These are phyloP conservation scores for Metarhizium anisopliae DNA, from an alignment of 2,329 filamentous ascomycete genomes.

Conservation along the genomic window DNA sequence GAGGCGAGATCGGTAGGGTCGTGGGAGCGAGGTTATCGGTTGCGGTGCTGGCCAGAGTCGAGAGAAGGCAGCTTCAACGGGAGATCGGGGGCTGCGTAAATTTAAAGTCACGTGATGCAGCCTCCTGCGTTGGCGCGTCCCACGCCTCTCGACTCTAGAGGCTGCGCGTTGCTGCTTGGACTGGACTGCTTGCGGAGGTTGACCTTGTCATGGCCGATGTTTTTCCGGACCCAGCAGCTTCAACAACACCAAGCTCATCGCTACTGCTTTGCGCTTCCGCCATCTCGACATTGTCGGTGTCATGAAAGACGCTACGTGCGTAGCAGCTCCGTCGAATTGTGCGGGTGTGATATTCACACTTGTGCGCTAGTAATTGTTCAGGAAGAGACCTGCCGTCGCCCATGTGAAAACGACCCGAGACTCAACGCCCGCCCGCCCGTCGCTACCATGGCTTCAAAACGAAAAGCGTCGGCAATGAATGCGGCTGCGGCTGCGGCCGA, in stretches of 20 bases:
- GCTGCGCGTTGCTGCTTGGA: too few relatives aligned
- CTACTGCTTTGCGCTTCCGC: background rate
- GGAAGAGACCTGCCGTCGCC: background rate
- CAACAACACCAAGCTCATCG: background rate
- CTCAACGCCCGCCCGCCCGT: background rate
- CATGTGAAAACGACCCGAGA: background rate
- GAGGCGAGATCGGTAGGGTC: slow-evolving; percentile 12
- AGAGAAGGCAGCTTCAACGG: slow-evolving; percentile 21
- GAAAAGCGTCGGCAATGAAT: slow-evolving; percentile 73
- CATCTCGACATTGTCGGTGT: background rate
- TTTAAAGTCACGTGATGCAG: slow-evolving; percentile 34
- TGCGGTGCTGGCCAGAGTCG: slow-evolving; percentile 16
- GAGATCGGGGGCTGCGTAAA: slow-evolving; percentile 25
- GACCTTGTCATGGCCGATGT: background rate
- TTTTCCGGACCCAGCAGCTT: background rate
- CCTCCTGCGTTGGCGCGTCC: slow-evolving; percentile 7
- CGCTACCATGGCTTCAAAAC: slow-evolving; percentile 75
- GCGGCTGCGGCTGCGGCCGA: slow-evolving; percentile 54
- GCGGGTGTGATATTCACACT: too few relatives aligned
- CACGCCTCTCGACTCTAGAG: too few relatives aligned
- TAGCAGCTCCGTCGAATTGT: background rate
- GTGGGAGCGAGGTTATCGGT: slow-evolving; percentile 10
- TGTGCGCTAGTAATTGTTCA: background rate
- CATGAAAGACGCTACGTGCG: background rate
- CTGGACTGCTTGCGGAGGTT: too few relatives aligned